Conservation (phyloP, 495 filamentous ascomycete species). For the Penicillium parvum region DNA sequence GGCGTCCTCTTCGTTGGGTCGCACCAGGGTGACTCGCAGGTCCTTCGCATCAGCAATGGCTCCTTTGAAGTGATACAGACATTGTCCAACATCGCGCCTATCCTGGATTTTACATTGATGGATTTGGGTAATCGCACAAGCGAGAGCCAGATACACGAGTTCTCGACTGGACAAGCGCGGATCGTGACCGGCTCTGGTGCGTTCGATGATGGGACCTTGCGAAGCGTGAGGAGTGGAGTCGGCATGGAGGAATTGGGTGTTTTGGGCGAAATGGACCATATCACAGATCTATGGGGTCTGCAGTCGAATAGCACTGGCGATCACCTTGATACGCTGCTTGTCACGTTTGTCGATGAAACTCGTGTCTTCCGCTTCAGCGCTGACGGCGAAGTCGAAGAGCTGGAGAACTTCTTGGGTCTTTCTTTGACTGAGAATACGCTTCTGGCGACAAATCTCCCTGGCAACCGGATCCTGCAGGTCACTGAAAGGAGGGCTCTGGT, state of each 20-base stretch:
- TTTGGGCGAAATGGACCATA: conserved; percentile 72
- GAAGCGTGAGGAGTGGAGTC: conserved; percentile 89
- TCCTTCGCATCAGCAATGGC: conserved; percentile 58
- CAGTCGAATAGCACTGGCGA: conserved; percentile 44
- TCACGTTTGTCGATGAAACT: conserved; percentile 80
- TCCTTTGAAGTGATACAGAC: conserved; percentile 67
- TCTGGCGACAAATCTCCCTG: conserved; percentile 57
- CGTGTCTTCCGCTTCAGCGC: conserved; percentile 72
- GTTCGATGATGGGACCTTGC: conserved; percentile 76
- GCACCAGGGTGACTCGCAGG: conserved; percentile 86
- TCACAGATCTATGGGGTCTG: conserved; percentile 64
- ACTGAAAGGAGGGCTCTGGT: conserved; percentile 60
- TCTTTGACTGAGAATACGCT: conserved; percentile 68
- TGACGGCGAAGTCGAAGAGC: conserved; percentile 79
- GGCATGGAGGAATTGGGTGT: conserved; percentile 85
- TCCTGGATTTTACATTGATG: conserved; percentile 91
- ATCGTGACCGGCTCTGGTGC: conserved; percentile 91
- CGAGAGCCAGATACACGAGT: conserved; percentile 78
- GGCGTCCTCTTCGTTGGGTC: conserved; percentile 81
- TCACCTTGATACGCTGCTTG: conserved; percentile 64
- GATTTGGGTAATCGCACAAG: conserved; percentile 81
- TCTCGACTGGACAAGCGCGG: conserved; percentile 88
- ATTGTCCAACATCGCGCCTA: conserved; percentile 79
- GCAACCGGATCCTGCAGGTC: conserved; percentile 69
- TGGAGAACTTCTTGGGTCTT: conserved; percentile 68